Evolutionary conservation across 208 protist species (phyloP), one percentile per base, ranked within the genome.

Genomic region (Leishmania major): DNA sequence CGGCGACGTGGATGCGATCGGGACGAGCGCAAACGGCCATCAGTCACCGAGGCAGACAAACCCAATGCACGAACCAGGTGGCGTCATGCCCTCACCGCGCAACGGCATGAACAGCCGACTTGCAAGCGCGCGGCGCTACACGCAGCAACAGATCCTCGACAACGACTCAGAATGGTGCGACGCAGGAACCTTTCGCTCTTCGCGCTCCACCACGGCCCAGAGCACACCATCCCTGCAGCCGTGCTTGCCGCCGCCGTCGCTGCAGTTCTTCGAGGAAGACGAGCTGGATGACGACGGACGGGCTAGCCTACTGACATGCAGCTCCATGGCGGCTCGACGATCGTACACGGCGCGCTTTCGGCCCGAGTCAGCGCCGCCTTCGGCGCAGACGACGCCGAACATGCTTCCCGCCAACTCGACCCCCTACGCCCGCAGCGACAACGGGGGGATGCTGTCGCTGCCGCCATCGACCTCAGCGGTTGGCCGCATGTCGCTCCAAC

Each of bases 251-350:
- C 83, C 83, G 10, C 83, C 78, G 60, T 60, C 69, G 43, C 70
- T 86, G 15, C 83, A 86, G 62, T 69, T 82, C 35, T 86, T 82
- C 37, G 83, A 86, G 66, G 83, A 86, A 55, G 83, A 86, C 74
- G 83, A 86, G 73, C 43, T 78, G 1, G 74, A 81, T 71, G 83
- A 86, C 55, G 78, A 86, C 37, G 83, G 66, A 13, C 83, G 83
- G 19, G 40, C 45, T 31, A 77, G 67, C 66, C 75, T 75, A 19
- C 47, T 60, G 17, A 80, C 43, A 53, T 75, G 66, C 83, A 77
- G 51, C 72, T 45, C 62, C 4, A 72, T 70, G 5, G 83, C 69
- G 17, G 70, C 59, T n/a, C 83, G 67, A 10, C 83, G 83, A 53
- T 75, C 74, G 66, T 82, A 60, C 74, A 75, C 71, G 55, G 83